These are phyloP conservation scores for Lodderomyces pseudojiufengensis DNA, from an alignment of 1,139 yeast species.

Conservation along the genomic window DNA sequence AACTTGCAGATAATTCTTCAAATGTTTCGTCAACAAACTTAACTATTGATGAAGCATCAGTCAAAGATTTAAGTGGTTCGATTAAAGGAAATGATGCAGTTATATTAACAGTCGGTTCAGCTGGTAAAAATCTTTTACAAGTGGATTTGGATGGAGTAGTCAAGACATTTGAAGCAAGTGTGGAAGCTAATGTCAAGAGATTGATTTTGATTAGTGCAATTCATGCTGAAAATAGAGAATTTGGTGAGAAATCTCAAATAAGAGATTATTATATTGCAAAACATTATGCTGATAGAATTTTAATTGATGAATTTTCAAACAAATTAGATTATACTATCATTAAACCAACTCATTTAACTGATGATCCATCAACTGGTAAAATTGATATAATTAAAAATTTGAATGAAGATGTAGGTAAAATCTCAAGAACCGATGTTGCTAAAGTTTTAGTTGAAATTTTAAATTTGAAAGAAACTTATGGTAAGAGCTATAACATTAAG, in stretches of 20 bases:
- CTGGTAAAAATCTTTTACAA: conserved; percentile 50
- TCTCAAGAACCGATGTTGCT: conserved; percentile 33
- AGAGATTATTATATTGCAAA: conserved; percentile 50
- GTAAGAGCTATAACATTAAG: conserved; percentile 25
- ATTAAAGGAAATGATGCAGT: conserved; percentile 53
- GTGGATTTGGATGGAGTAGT: conserved; percentile 65
- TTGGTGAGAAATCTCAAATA: conserved; percentile 25
- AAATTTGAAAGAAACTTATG: conserved; percentile 21
- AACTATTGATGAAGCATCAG: conserved; percentile 32
- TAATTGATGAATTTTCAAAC: conserved; percentile 29
- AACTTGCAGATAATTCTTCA: conserved; percentile 26
- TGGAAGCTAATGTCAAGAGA: conserved; percentile 42
- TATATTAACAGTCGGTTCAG: conserved; percentile 63
- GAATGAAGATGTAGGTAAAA: conserved; percentile 15
- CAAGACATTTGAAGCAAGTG: conserved; percentile 55
- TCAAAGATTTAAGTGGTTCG: conserved; percentile 30
- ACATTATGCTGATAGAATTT: conserved; percentile 52
- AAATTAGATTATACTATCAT: conserved; percentile 50
- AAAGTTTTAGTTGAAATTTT: conserved; percentile 21
- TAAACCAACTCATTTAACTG: conserved; percentile 45
- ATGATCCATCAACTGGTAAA: conserved; percentile 38
- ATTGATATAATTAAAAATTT: conserved; percentile 18
- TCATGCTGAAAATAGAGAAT: conserved; percentile 47
- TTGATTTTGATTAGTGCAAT: conserved; percentile 56
- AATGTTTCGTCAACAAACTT: conserved; percentile 36